Conservation (phyloP, 768 basidiomycete species). For the Trametes cinnabarina region DNA sequence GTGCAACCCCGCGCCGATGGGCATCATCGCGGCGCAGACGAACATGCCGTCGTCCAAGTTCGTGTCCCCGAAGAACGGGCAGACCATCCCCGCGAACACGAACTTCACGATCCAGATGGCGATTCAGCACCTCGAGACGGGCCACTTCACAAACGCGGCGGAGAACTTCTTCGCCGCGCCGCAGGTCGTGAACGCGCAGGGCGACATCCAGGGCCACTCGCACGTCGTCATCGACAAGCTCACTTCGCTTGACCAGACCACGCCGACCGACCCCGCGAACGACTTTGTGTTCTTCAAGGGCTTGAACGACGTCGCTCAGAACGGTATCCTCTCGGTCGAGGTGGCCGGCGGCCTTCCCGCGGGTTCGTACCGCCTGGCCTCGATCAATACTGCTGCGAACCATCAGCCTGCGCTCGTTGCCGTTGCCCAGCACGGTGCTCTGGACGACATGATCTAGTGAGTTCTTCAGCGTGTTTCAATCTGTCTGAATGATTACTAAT, state of each 20-base stretch:
- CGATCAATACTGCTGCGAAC: conserved; percentile 43
- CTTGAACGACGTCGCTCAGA: conserved; percentile 44
- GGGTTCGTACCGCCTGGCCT: conserved; percentile 48
- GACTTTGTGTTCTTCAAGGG: conserved; percentile 59
- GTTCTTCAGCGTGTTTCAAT: not conserved
- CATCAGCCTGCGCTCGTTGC: conserved; percentile 38
- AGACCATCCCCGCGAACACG: conserved; percentile 41
- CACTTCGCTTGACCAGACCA: conserved; percentile 45
- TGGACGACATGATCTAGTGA: conserved; percentile 38
- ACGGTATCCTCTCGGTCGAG: conserved; percentile 44
- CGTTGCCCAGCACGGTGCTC: conserved; percentile 38
- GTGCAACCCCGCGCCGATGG: conserved; percentile 64
- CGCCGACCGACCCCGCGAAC: conserved; percentile 44
- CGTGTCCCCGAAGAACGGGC: conserved; percentile 44
- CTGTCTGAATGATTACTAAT: not conserved
- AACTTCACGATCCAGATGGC: conserved; percentile 55
- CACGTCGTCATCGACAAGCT: conserved; percentile 63
- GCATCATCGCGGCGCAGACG: conserved; percentile 47
- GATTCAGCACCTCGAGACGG: conserved; percentile 45
- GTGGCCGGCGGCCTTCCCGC: conserved; percentile 54
- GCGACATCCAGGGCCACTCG: conserved; percentile 57
- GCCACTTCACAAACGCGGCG: conserved; percentile 56
- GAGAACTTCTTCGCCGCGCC: conserved; percentile 55
- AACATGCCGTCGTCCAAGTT: conserved; percentile 60
- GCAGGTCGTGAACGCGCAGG: conserved; percentile 46